These are phyloP conservation scores for Phoma sp. DNA, from an alignment of 2,329 filamentous ascomycete genomes.

Conservation along the genomic window DNA sequence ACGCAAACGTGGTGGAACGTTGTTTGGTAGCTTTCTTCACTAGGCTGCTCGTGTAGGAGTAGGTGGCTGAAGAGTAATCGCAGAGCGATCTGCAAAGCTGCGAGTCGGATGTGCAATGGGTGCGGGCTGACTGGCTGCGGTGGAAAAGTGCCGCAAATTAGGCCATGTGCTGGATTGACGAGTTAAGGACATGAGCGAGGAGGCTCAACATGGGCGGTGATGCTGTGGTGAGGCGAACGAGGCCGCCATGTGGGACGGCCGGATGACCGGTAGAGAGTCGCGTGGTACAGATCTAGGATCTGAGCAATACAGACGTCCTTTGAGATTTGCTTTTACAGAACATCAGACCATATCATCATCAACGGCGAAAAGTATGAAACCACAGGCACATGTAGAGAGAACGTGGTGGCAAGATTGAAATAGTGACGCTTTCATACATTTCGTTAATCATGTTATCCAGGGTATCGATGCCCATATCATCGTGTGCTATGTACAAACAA, in stretches of 20 bases:
- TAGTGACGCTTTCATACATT: conserved; percentile 17
- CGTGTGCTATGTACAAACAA: conserved; percentile 12
- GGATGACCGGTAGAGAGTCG: conserved; percentile 3
- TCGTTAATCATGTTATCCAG: conserved; percentile 11
- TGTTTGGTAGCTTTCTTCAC: not conserved
- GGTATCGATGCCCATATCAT: conserved; percentile 16
- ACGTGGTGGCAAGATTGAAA: conserved; percentile 1
- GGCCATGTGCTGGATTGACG: not conserved
- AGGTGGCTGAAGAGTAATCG: conserved; percentile 10
- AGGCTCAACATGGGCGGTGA: conserved; percentile 1
- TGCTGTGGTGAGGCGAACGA: conserved; percentile 8
- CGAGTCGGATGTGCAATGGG: not conserved
- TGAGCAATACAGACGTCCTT: not conserved
- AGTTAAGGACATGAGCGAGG: conserved; percentile 15
- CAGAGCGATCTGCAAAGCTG: conserved; percentile 5
- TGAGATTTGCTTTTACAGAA: not conserved
- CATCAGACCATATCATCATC: not conserved
- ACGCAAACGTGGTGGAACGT: conserved; percentile 1
- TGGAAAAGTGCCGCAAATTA: not conserved
- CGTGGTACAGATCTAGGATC: conserved; percentile 1
- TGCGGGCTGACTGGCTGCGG: conserved; percentile 5
- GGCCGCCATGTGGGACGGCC: conserved; percentile 4
- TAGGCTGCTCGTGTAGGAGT: not conserved
- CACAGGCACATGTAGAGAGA: not conserved
- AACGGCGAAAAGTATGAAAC: not conserved